Evolutionary conservation across 805 yeast genomes (phyloP).

Genomic region (Nakazawaea ambrosiae): DNA sequence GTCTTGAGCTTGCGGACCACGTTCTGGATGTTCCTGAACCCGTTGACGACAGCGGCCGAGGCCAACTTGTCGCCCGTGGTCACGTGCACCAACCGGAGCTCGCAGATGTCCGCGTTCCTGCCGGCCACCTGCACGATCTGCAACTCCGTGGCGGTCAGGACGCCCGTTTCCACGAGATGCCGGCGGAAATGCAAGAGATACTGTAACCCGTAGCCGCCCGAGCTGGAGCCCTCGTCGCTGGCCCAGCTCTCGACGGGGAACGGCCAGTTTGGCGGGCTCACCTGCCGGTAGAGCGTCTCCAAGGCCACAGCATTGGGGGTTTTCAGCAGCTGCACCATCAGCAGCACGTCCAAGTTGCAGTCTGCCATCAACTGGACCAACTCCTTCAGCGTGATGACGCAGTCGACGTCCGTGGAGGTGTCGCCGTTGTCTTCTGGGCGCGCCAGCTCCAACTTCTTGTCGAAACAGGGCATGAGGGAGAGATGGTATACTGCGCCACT

Average conservation of each 20-base stretch:
- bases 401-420: slow-evolving; percentile 63
- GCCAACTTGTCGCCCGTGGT: slow-evolving; percentile 34
- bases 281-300: slow-evolving; percentile 17
- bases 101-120: slow-evolving; percentile 70
- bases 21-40: slow-evolving; percentile 92
- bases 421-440: slow-evolving; percentile 51
- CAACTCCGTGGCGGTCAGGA: slow-evolving; percentile 14
- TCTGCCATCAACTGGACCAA: slow-evolving; percentile 65
- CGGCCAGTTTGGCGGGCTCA: slow-evolving; percentile 63
- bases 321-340: slow-evolving; percentile 13
- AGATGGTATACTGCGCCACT: slow-evolving; percentile 60
- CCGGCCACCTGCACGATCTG: slow-evolving; percentile 44
- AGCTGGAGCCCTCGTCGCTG: slow-evolving; percentile 69
- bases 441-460: slow-evolving; percentile 91
- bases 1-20: slow-evolving; percentile 75
- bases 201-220: slow-evolving; percentile 85
- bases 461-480: slow-evolving; percentile 94
- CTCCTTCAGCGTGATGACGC: slow-evolving; percentile 91
- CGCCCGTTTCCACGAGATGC: slow-evolving; percentile 15
- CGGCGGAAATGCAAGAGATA: slow-evolving; percentile 41
- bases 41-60: slow-evolving; percentile 68
- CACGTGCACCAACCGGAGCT: slow-evolving; percentile 45
- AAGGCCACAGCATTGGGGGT: slow-evolving; percentile 11
- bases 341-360: slow-evolving; percentile 31
- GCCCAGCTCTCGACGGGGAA: slow-evolving; percentile 55